Evolutionary conservation across 257 asterid genomes (phyloP).

Genomic region (Nicotiana obtusifolia): DNA sequence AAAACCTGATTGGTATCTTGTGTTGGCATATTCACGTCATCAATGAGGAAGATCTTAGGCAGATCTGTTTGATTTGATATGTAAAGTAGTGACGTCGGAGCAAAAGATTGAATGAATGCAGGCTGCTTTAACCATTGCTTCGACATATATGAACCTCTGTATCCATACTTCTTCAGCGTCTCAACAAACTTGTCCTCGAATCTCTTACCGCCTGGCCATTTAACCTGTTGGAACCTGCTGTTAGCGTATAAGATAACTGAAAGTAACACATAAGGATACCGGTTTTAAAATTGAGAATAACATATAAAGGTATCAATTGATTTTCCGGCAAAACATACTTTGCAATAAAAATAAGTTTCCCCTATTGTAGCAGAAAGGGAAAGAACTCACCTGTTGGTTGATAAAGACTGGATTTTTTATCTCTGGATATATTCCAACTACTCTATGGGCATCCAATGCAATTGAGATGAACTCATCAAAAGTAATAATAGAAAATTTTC

Average conservation of each 20-base stretch:
- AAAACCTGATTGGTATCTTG: slow-evolving; percentile 96
- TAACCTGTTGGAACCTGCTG: slow-evolving; percentile 47
- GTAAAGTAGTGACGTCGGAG: slow-evolving; percentile 76
- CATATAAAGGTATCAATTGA: background rate
- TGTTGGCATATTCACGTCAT: slow-evolving; percentile 43
- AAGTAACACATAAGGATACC: background rate
- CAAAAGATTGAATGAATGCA: slow-evolving; percentile 86
- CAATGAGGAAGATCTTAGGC: slow-evolving; percentile 77
- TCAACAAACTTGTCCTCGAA: slow-evolving; percentile 84
- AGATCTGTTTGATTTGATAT: slow-evolving; percentile 68
- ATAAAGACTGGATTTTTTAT: slow-evolving; percentile 84
- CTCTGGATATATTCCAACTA: slow-evolving; percentile 97
- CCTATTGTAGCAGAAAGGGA: slow-evolving; percentile 12
- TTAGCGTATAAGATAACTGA: slow-evolving; percentile 1
- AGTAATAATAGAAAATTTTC: slow-evolving; percentile 70
- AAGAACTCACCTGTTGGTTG: slow-evolving; percentile 67
- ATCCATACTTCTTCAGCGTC: slow-evolving; percentile 70
- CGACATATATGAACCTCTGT: slow-evolving; percentile 79
- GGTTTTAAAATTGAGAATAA: background rate
- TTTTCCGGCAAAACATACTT: slow-evolving; percentile 1
- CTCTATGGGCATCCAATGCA: slow-evolving; percentile 81
- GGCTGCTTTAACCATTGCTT: slow-evolving; percentile 83
- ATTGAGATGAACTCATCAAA: slow-evolving; percentile 81
- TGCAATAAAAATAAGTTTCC: background rate
- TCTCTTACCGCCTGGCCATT: slow-evolving; percentile 79